Evolutionary conservation across 176 grass and related monocot genomes (phyloP).

Genomic region (Guadua angustifolia): DNA sequence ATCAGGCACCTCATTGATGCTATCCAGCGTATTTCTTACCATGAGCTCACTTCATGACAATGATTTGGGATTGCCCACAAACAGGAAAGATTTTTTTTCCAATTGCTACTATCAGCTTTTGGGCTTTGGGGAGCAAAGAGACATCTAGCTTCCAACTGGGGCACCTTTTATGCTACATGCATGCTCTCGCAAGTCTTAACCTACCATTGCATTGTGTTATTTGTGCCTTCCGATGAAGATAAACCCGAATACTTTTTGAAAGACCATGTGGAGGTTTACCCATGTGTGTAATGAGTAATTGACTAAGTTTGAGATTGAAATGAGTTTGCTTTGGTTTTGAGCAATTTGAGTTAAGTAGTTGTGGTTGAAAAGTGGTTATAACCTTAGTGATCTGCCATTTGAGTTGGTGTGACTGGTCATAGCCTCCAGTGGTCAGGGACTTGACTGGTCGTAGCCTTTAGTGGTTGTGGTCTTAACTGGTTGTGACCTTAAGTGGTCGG

Average conservation of each 20-base stretch:
- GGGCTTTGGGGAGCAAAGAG: constrained; percentile 29
- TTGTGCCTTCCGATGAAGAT: constrained; percentile 23
- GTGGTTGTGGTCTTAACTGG: too few relatives aligned
- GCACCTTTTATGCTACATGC: constrained; percentile 30
- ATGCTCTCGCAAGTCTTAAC: constrained; percentile 25
- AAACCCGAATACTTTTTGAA: background rate
- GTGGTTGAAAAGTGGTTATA: too few relatives aligned
- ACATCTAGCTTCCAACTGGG: constrained; percentile 43
- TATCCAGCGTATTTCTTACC: background rate
- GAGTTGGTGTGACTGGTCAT: too few relatives aligned
- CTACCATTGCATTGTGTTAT: constrained; percentile 26
- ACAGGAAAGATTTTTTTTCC: background rate
- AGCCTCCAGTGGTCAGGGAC: too few relatives aligned
- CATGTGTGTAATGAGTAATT: too few relatives aligned
- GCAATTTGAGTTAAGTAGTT: too few relatives aligned
- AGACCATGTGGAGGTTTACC: too few relatives aligned
- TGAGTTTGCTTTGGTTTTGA: too few relatives aligned
- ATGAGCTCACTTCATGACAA: constrained; percentile 27
- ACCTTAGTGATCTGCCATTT: too few relatives aligned
- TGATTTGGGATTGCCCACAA: constrained; percentile 35
- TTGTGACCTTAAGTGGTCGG: too few relatives aligned
- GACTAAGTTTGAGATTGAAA: too few relatives aligned
- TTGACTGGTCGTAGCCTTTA: too few relatives aligned
- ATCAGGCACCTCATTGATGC: constrained; percentile 42
- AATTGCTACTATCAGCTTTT: constrained; percentile 33